These are phyloP conservation scores for Geotrichum klebahnii DNA, from an alignment of 1,139 yeast genomes.

Conservation along the genomic window DNA sequence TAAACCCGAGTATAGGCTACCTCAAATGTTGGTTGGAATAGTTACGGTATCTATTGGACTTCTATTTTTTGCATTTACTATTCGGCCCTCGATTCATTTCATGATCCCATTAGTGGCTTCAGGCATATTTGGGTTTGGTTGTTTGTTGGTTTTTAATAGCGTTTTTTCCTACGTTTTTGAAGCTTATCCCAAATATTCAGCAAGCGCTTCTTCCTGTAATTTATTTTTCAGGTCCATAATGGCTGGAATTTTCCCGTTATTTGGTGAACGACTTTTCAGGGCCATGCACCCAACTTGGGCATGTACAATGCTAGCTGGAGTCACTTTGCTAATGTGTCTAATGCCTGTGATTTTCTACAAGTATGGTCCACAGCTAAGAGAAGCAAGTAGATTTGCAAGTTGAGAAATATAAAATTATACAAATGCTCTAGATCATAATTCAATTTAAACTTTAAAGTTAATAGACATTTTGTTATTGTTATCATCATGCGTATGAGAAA, in stretches of 20 bases:
- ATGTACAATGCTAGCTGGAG: slow-evolving; percentile 41
- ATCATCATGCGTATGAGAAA: too few species aligned
- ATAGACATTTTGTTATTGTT: too few species aligned
- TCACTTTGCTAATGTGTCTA: slow-evolving; percentile 48
- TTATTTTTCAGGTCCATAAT: slow-evolving; percentile 54
- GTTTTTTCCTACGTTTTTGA: slow-evolving; percentile 51
- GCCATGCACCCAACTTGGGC: slow-evolving; percentile 54
- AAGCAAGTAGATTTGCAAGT: neutral
- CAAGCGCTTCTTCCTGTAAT: slow-evolving; percentile 66
- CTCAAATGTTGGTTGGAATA: slow-evolving; percentile 44
- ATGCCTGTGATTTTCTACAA: slow-evolving; percentile 51
- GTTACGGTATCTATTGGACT: slow-evolving; percentile 53
- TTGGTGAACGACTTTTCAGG: slow-evolving; percentile 51
- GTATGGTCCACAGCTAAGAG: slow-evolving; percentile 48
- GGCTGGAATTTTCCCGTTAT: slow-evolving; percentile 65
- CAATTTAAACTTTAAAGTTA: too few species aligned
- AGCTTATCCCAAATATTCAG: slow-evolving; percentile 48
- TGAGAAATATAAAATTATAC: slow-evolving; percentile 15
- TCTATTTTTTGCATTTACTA: slow-evolving; percentile 65
- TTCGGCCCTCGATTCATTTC: neutral
- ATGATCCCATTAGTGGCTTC: slow-evolving; percentile 40
- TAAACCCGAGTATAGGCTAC: slow-evolving; percentile 50
- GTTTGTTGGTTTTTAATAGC: slow-evolving; percentile 48
- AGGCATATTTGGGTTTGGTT: slow-evolving; percentile 52
- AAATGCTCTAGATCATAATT: too few species aligned